These are phyloP conservation scores for Neopestalotiopsis sp. DNA, from an alignment of 2,329 filamentous ascomycete species.

Conservation along the genomic window DNA sequence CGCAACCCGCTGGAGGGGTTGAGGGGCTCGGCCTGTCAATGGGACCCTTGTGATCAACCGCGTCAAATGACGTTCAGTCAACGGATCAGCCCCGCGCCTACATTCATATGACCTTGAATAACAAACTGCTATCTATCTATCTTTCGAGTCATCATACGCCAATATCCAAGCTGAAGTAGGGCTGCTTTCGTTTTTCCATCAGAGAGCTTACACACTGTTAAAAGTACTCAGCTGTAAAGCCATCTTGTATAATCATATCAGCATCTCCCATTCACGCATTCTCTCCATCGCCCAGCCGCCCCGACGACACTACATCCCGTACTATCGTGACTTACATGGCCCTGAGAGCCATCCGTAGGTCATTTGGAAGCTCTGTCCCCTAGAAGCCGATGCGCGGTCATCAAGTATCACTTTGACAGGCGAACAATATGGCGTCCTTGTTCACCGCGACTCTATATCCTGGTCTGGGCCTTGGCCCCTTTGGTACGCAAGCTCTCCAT, in stretches of 20 bases:
- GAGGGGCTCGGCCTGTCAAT: neutral
- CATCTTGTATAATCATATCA: neutral
- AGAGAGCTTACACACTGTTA: neutral
- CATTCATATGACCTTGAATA: neutral
- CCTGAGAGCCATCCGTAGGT: neutral
- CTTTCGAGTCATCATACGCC: neutral
- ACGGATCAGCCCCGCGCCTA: conserved; percentile 11
- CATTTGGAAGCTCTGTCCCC: neutral
- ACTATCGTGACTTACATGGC: conserved; percentile 4
- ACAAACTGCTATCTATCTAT: neutral
- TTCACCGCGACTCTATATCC: conserved; percentile 38
- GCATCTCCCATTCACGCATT: neutral
- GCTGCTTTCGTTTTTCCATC: neutral
- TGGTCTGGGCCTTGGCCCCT: conserved; percentile 35
- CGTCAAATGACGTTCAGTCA: conserved; percentile 19
- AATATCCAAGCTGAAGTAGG: neutral
- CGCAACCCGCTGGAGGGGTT: neutral
- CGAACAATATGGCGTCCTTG: conserved; percentile 32
- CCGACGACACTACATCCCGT: neutral
- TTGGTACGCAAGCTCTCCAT: conserved; percentile 28
- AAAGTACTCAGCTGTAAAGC: neutral
- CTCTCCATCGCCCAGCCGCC: neutral
- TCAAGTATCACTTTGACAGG: neutral
- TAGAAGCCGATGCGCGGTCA: neutral
- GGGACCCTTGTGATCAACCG: neutral